Evolutionary conservation across 2,329 filamentous ascomycete genomes (phyloP), one percentile per base, ranked within the genome.

Genomic region (Trichophyton equinum): DNA sequence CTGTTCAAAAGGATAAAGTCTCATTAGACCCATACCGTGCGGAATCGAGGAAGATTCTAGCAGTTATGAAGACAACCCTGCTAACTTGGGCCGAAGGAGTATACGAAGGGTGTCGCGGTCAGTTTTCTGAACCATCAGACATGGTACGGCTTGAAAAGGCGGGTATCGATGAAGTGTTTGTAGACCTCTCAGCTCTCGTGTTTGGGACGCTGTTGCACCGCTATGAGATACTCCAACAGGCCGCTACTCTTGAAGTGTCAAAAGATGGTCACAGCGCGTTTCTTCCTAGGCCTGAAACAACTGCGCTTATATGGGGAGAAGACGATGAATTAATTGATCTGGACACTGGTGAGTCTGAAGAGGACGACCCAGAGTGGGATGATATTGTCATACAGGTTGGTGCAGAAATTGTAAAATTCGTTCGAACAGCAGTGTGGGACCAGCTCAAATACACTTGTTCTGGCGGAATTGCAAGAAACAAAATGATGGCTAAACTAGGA

Each of bases 401-500:
- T 0, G 91, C 91, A 1, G 91, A 96, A 70, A 94, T 97, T 67
- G 85, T 96, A 38, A 83, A 89, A 20, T 80, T 84, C 62, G 81
- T 97, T 18, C 84, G 94, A 58, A 78, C 78, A 22, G 78, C 82
- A 58, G 81, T 99, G 61, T 84, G 81, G 65, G 80, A 87, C 53
- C 79, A 81, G 65, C 76, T 97, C 59, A 82, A 85, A 60, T 99
- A 96, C 71, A 97, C 92, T 3, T 96, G 91, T 74, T 96, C 92
- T 5, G 92, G 85, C 0, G 94, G 94, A 5, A 79, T 99, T 64
- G 88, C 91, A 33, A 83, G 82, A 65, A 99, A 96, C 77, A 99
- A 97, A 75, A 90, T 96, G 82, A 79, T 99, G 63, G 90, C 91
- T 64, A 99, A 99, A 76, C 78, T 99, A 61, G 94, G 92, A 33